Conservation (phyloP, 345 rosid genomes). For the Theobroma cacao region DNA sequence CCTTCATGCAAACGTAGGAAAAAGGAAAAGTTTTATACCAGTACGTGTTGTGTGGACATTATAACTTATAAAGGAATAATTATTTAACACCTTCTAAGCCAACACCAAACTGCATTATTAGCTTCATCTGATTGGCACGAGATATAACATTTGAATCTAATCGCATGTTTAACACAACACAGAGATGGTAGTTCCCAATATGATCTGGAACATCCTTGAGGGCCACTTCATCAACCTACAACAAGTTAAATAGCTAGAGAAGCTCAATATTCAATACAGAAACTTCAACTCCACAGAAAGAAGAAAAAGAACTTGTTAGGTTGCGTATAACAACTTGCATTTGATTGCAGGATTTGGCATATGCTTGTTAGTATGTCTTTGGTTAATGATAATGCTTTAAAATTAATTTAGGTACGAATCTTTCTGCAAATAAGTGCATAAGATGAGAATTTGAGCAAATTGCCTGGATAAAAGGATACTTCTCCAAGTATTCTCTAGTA, state of each 20-base stretch:
- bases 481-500: slow-evolving; percentile 66
- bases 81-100: slow-evolving; percentile 93
- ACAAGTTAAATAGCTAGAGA: slow-evolving; percentile 11
- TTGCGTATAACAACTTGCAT: not conserved
- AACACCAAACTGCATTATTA: slow-evolving; percentile 85
- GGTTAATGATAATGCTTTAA: slow-evolving; percentile 1
- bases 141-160: slow-evolving; percentile 59
- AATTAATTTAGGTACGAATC: not conserved
- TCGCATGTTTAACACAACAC: slow-evolving; percentile 54
- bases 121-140: slow-evolving; percentile 67
- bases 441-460: too few species aligned
- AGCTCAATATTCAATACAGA: not conserved
- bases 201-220: slow-evolving; percentile 57
- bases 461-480: slow-evolving; percentile 66
- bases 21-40: not conserved
- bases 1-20: slow-evolving; percentile 38
- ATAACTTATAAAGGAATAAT: slow-evolving; percentile 12
- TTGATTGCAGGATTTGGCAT: not conserved
- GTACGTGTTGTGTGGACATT: not conserved
- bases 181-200: slow-evolving; percentile 59
- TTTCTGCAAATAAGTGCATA: not conserved
- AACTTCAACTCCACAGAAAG: not conserved
- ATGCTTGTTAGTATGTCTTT: not conserved
- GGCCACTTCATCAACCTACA: slow-evolving; percentile 67
- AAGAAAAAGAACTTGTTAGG: not conserved